Evolutionary conservation across 73 alveolate species (phyloP), one percentile per base, ranked within the genome.

Genomic region (Paramecium biaurelia): DNA sequence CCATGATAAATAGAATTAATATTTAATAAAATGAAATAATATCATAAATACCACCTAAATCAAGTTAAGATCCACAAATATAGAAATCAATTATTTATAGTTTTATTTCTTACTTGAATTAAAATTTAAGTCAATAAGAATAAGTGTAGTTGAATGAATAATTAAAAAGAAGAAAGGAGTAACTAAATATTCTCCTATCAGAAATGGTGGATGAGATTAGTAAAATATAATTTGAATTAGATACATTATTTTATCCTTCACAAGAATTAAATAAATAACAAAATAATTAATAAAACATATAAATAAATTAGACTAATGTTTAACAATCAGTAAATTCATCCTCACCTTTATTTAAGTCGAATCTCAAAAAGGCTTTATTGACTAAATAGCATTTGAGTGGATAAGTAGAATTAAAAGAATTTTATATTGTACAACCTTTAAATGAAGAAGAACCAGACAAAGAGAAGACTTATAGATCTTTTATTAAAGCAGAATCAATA

Each of bases 51-150:
- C 86, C 86, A 15, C 86, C 86, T 34, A 72, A 35, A 37, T 72
- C 86, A 35, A 67, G 86, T 35, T 72, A 72, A 72, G 86, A 72
- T 35, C 32, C 63, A 9, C 38, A 72, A 72, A 41, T n/a, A 72
- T 72, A 72, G 26, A 72, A 11, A 72, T 34, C 37, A 0, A 26
- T 63, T n/a, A 23, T 63, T 4, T 72, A 72, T 72, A 18, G 59
- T 35, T 72, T 72, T 18, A 32, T 35, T 2, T 30, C 56, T 20
- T 72, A 34, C 38, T 35, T 72, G 6, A 35, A 32, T 23, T 12
- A 30, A 34, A 38, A 72, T 72, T 21, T 72, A 28, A 37, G 59
- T 12, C 20, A 72, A 37, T 34, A 21, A 34, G 86, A 72, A 72
- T 30, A 35, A 38, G 58, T 38, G 1, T 37, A 72, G 15, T 1